A percentile compares a stretch with the other conserved stretches of the same genome.
Conservation (phyloP, 2,329 filamentous ascomycete genomes). For the Aspergillus pseudoviridinutans region DNA sequence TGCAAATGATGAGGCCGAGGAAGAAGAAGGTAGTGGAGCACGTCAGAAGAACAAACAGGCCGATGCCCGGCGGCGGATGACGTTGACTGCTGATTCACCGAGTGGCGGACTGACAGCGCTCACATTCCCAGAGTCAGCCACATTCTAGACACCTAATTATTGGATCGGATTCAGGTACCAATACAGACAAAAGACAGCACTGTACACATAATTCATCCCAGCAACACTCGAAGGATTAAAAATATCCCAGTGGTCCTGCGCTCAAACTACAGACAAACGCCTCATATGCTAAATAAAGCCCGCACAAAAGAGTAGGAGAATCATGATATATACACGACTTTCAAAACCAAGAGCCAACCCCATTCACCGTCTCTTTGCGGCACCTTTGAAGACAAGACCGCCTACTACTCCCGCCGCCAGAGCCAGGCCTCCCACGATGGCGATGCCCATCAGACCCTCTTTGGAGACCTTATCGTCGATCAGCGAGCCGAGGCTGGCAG, state of each 20-base stretch:
- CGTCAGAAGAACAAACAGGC: not conserved
- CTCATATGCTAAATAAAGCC: not conserved
- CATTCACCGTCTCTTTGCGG: constrained; percentile 52
- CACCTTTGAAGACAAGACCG: constrained; percentile 75
- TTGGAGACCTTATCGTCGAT: constrained; percentile 96
- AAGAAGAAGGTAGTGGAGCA: not conserved
- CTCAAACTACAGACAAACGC: not conserved
- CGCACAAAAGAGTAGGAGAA: not conserved
- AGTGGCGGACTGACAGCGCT: not conserved
- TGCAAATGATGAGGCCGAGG: not conserved
- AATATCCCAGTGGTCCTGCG: constrained; percentile 5
- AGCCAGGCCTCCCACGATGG: constrained; percentile 88
- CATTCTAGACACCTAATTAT: not conserved
- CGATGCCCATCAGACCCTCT: constrained; percentile 89
- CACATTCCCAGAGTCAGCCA: not conserved
- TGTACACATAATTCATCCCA: not conserved
- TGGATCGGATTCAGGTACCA: no score
- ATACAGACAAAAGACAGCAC: not conserved
- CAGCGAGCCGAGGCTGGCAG: constrained; percentile 75
- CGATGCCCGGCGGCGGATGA: not conserved
- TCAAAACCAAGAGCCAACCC: not conserved
- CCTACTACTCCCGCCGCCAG: constrained; percentile 92
- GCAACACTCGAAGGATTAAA: not conserved
- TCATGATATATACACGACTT: not conserved
- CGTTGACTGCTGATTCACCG: not conserved